Evolutionary conservation across 345 rosid species (phyloP), one percentile per base, ranked within the genome.

Genomic region (Noccaea caerulescens): DNA sequence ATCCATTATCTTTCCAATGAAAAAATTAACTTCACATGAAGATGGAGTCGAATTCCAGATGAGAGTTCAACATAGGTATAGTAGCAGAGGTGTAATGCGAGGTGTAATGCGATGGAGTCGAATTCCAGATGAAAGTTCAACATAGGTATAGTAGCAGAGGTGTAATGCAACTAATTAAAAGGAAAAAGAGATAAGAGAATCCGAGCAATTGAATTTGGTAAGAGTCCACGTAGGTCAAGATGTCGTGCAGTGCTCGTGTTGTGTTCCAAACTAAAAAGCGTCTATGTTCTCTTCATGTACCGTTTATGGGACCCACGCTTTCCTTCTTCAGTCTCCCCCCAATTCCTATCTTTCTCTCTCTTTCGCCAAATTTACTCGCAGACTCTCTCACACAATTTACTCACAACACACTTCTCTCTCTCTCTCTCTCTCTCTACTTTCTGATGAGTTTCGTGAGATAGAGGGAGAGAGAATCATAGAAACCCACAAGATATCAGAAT

Each of bases 271-370:
- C 72, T 25, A 76, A 76, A 76, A 75, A 76, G 57, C 34, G 79
- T 76, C 79, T 62, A 69, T 56, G 79, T 76, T 76, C 79, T 69
- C 75, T 76, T 76, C 71, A 76, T 76, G 79, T 70, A 55, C 79
- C 66, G 66, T 55, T 54, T 38, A 1, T 33, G 33, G 79, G 61
- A 3, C 79, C 79, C 75, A 62, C 79, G 2, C 3, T 30, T 61
- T 57, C 37, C 65, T 62, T 55, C 47, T n/a, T 55, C 70, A 45
- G 16, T 57, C 74, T 55, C 64, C 36, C 43, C 50, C 64, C 60
- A 46, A 37, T 46, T 45, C 65, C 36, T 47, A 65, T 20, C 23
- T 57, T n/a, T 39, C 52, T 42, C 58, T 13, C 16, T 16, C 67
- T 33, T 44, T 27, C 53, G 4, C 63, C 72, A 5, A 34, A n/a